These are phyloP conservation scores for Mucor saturninus DNA, from an alignment of 371 early-diverging fungal genomes.

Conservation along the genomic window DNA sequence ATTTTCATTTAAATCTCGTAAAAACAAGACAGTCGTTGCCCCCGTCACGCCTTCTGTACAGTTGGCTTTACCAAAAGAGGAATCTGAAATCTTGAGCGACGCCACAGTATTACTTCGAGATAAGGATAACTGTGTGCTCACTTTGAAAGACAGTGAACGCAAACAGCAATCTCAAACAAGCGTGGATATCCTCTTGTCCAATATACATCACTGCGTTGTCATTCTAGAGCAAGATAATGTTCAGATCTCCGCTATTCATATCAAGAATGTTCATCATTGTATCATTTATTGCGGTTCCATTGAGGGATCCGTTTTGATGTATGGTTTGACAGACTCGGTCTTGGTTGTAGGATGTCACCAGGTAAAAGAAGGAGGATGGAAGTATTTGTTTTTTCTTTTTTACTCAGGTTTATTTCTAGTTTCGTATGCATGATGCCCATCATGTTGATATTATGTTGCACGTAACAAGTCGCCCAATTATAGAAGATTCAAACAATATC, in stretches of 20 bases:
- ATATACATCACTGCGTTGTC: conserved; percentile 60
- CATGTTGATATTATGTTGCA: conserved; percentile 66
- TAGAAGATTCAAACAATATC: conserved; percentile 73
- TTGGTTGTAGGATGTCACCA: conserved; percentile 77
- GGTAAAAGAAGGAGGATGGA: conserved; percentile 43
- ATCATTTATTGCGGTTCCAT: conserved; percentile 67
- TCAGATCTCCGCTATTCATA: conserved; percentile 66
- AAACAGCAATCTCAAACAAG: background rate
- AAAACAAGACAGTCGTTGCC: conserved; percentile 22
- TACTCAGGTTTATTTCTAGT: conserved; percentile 37
- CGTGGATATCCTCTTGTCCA: conserved; percentile 60
- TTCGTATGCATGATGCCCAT: conserved; percentile 78
- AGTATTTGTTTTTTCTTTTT: background rate
- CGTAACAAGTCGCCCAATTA: conserved; percentile 80
- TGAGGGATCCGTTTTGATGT: conserved; percentile 71
- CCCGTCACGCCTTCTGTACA: conserved; percentile 9
- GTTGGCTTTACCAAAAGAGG: conserved; percentile 2
- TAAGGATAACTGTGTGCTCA: conserved; percentile 5
- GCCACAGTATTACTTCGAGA: conserved; percentile 36
- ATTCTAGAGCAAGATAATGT: conserved; percentile 40
- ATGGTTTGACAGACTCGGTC: conserved; percentile 62
- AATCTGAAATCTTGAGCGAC: conserved; percentile 16
- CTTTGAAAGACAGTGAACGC: conserved; percentile 1
- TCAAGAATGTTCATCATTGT: conserved; percentile 65
- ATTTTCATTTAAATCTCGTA: conserved; percentile 67